Evolutionary conservation across 2,329 filamentous ascomycete genomes (phyloP), one percentile per base, ranked within the genome.

Genomic region (Colletotrichum sp.): DNA sequence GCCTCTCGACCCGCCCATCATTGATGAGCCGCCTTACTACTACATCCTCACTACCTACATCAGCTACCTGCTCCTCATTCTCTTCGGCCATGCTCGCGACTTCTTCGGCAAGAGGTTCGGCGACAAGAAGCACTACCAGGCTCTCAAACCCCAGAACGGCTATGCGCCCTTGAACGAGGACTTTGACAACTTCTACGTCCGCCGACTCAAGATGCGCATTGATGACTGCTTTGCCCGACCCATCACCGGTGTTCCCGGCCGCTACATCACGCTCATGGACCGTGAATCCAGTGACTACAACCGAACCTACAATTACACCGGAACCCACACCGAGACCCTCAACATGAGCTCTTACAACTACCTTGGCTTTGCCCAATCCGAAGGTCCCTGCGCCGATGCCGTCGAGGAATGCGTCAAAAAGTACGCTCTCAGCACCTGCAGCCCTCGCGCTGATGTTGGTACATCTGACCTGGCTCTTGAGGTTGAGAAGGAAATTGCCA

Each of bases 331-430:
- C 2, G 95, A 99, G 86, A 99, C 97, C 1, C 89, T 99, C 81
- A 99, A 99, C 87, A 94, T 99, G 94, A 98, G 96, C 88, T 99
- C 97, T 2, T 99, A 99, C 90, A 99, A 99, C 86, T 99, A 99
- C 84, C 94, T 99, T 28, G 97, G 97, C 59, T 99, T 99, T 81
- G 97, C 97, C 68, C 97, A 99, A 85, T 98, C 97, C 0, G 96
- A 99, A 79, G 97, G 97, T 13, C 96, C 97, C 55, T 99, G 97
- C 83, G 97, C 97, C 63, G 96, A 99, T 84, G 94, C 95, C 16
- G 95, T 96, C 6, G 97, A 99, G 87, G 94, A 96, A 63, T 92
- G 91, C 63, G 92, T 98, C 78, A 93, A 92, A 85, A 96, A 94
- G 82, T 97, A 98, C 81, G 96, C 96, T 57, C 92, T 99, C 78